Percentiles rank a stretch among this genome's conserved stretches.
phyloP scores from a whole-genome alignment of 805 yeast genomes.

The Candida coleopterorum region DNA sequence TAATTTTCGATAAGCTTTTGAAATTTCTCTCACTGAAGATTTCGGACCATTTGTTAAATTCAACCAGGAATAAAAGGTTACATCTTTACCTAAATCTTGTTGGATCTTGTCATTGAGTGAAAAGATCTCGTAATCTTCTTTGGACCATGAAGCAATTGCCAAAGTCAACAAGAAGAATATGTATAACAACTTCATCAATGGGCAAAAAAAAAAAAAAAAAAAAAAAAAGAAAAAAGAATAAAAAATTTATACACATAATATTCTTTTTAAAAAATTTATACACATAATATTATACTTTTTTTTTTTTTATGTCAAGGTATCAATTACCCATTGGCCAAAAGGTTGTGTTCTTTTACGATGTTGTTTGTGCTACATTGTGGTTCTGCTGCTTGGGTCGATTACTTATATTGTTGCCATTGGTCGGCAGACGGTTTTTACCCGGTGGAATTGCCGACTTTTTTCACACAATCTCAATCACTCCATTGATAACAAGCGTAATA shows the following conservation, averaged over 20 bases:
- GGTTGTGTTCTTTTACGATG: conserved; percentile 29
- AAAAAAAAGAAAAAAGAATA: too few species aligned
- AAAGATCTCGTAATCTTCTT: conserved; percentile 79
- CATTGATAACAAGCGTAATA: conserved; percentile 14
- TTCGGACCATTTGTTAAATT: conserved; percentile 43
- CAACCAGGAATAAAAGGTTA: conserved; percentile 67
- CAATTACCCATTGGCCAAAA: conserved; percentile 31
- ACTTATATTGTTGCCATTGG: conserved; percentile 52
- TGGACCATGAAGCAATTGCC: conserved; percentile 45
- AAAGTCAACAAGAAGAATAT: conserved; percentile 7
- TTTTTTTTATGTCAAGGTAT: conserved; percentile 25
- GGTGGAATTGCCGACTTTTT: conserved; percentile 71
- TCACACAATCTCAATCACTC: conserved; percentile 34
- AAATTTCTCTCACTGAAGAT: conserved; percentile 50
- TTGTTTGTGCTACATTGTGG: conserved; percentile 42
- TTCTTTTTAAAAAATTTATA: too few species aligned
- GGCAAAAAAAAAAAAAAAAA: too few species aligned
- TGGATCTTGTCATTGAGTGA: conserved; percentile 59
- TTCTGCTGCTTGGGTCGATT: conserved; percentile 46
- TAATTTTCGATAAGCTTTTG: conserved; percentile 63
- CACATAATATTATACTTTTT: not conserved
- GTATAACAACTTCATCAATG: conserved; percentile 6
- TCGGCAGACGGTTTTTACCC: conserved; percentile 60
- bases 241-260: too few species aligned
- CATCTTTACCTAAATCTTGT: conserved; percentile 55